Percentiles rank a stretch among this genome's conserved stretches.
Conservation (phyloP, 2,329 filamentous ascomycete genomes). For the Annulohypoxylon truncatum region DNA sequence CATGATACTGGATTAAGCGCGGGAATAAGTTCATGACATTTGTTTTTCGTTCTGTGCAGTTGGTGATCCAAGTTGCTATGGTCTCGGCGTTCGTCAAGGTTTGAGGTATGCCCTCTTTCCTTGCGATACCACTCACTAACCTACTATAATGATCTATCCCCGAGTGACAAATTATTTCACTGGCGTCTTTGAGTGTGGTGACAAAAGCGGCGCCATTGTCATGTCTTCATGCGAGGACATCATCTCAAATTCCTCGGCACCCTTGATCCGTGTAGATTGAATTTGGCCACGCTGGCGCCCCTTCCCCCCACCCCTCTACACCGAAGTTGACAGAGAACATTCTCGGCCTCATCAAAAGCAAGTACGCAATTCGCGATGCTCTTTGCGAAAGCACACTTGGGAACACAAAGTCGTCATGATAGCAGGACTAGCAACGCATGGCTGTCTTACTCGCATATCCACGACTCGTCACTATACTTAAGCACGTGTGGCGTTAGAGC, state of each 20-base stretch:
- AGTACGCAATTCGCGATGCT: slow-evolving; percentile 23
- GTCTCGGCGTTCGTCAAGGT: background rate
- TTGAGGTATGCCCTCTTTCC: slow-evolving; percentile 8
- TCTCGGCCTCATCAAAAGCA: slow-evolving; percentile 13
- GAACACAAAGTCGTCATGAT: background rate
- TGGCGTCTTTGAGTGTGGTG: background rate
- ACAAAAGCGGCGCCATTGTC: background rate
- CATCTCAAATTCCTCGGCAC: slow-evolving; percentile 3
- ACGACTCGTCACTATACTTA: background rate
- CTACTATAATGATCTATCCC: background rate
- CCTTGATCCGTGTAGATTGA: slow-evolving; percentile 14
- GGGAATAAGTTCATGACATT: slow-evolving; percentile 6
- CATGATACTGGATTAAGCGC: background rate
- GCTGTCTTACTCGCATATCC: slow-evolving; percentile 6
- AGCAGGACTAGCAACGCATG: slow-evolving; percentile 12
- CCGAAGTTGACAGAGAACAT: background rate
- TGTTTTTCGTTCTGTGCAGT: background rate
- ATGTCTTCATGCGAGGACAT: background rate
- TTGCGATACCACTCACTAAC: slow-evolving; percentile 9
- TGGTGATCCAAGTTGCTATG: slow-evolving; percentile 2
- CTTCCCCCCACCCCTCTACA: background rate
- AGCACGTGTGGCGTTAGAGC: background rate
- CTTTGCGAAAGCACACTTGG: background rate
- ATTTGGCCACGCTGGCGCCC: background rate
- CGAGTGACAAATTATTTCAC: background rate